Percentiles rank a stretch among this genome's conserved stretches.
Evolutionary conservation across 306 rosid genomes (phyloP).

Genomic region (Quercus rubra): DNA sequence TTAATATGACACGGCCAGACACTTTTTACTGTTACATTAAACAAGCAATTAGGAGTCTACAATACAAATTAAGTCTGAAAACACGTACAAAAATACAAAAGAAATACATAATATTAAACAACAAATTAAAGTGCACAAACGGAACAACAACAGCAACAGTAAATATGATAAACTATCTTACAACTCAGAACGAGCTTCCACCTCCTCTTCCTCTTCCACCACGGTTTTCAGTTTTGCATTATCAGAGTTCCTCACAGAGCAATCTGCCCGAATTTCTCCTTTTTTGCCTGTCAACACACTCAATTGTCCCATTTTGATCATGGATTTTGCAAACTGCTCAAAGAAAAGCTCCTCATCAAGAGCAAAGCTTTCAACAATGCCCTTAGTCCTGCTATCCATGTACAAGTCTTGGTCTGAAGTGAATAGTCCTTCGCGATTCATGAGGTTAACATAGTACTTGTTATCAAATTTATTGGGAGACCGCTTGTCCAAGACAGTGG

Average conservation of each 20-base stretch:
- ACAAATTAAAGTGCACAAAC: neutral
- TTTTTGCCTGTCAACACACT: conserved; percentile 49
- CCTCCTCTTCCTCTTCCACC: conserved; percentile 25
- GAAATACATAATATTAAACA: neutral
- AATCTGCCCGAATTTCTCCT: conserved; percentile 66
- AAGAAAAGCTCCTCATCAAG: conserved; percentile 46
- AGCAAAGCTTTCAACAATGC: conserved; percentile 53
- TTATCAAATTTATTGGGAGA: conserved; percentile 62
- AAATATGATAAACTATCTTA: neutral
- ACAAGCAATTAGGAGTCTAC: no score
- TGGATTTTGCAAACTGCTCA: conserved; percentile 47
- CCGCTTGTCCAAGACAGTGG: conserved; percentile 45
- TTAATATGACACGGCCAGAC: no score
- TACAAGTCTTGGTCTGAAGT: conserved; percentile 68
- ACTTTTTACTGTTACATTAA: no score
- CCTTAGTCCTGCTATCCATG: conserved; percentile 37
- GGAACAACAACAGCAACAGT: neutral
- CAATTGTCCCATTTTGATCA: conserved; percentile 73
- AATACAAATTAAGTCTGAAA: no score
- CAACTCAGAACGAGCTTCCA: conserved; percentile 4
- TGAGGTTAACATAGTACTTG: conserved; percentile 57
- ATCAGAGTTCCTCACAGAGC: conserved; percentile 46
- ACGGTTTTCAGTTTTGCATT: conserved; percentile 24
- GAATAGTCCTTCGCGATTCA: conserved; percentile 65
- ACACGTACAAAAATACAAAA: neutral